Evolutionary conservation across 2,329 filamentous ascomycete species (phyloP).

Genomic region (Clonostachys chloroleuca): DNA sequence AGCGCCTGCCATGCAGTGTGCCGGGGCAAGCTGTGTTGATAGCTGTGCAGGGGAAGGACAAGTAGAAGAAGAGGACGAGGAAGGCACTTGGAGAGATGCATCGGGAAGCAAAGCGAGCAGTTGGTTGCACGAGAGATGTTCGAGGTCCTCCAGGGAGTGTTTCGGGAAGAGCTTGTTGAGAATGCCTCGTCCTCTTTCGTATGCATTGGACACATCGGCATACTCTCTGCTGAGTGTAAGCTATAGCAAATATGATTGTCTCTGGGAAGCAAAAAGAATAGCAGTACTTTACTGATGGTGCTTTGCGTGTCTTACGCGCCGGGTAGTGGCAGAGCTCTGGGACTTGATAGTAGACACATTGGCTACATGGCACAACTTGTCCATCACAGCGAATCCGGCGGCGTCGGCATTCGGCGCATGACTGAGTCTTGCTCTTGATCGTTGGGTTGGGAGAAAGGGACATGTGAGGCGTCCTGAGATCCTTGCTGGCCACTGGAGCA

Average conservation of each 20-base stretch:
- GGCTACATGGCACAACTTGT: neutral
- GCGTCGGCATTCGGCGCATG: conserved; percentile 1
- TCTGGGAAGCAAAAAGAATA: too few species aligned
- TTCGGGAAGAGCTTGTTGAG: neutral
- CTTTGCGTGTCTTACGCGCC: neutral
- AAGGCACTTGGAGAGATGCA: too few species aligned
- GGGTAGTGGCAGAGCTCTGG: neutral
- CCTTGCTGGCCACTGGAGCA: too few species aligned
- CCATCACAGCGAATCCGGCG: neutral
- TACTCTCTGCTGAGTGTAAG: neutral
- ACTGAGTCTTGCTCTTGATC: neutral
- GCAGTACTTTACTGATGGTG: neutral
- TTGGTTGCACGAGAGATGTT: neutral
- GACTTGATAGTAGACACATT: neutral
- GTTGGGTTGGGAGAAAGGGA: too few species aligned
- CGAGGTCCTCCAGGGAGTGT: neutral
- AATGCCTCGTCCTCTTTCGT: neutral
- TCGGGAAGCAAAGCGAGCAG: neutral
- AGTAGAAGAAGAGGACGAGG: too few species aligned
- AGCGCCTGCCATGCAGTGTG: too few species aligned
- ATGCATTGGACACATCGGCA: neutral
- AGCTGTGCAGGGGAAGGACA: neutral
- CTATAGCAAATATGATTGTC: neutral
- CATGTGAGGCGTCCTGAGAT: too few species aligned
- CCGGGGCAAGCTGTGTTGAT: neutral